Evolutionary conservation across 2,329 filamentous ascomycete species (phyloP), one percentile per base, ranked within the genome.

Genomic region (Chaetomium olivaceum): DNA sequence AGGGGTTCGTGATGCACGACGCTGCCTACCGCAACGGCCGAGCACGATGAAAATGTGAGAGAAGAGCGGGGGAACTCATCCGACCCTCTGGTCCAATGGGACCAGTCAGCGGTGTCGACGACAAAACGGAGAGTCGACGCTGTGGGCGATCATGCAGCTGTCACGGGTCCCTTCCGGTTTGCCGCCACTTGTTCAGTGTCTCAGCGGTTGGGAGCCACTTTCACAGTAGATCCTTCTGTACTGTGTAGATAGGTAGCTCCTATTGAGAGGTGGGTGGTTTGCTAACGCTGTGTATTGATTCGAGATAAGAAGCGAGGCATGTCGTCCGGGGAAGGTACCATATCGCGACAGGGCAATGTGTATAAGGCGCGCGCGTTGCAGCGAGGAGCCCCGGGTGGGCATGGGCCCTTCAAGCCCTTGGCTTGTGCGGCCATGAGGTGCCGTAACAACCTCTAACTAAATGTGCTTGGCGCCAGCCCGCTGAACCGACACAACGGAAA

Each of bases 21-120:
- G 63, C 51, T 56, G 58, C 36, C 58, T 33, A 57, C 58, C 63
- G 59, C 57, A 61, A 61, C 64, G 61, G 57, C 61, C 64, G 57
- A 66, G 51, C 64, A 51, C 54, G 33, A 19, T 55, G 39, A n/a
- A 39, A 51, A 63, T 12, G 25, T n/a, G 4, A 25, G 48, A 36
- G 12, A 29, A 48, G 25, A 54, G n/a, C 9, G 50, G 14, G 36
- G 29, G 7, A 3, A 29, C 19, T 46, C 33, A n/a, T 4, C 14
- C 16, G 3, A 27, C n/a, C 16, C 19, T 43, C 39, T 8, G 19
- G 46, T 51, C 57, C 63, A 61, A 52, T 61, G 31, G 50, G 21
- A 39, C 25, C 50, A 11, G 9, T 33, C 8, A 29, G 23, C 29
- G 33, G 23, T 46, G 23, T 43, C 21, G 23, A 58, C 2, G 55